A percentile compares a stretch with the other conserved stretches of the same genome.
These are phyloP conservation scores for Tricholoma matsutake DNA, from an alignment of 768 basidiomycete genomes.

Conservation along the genomic window DNA sequence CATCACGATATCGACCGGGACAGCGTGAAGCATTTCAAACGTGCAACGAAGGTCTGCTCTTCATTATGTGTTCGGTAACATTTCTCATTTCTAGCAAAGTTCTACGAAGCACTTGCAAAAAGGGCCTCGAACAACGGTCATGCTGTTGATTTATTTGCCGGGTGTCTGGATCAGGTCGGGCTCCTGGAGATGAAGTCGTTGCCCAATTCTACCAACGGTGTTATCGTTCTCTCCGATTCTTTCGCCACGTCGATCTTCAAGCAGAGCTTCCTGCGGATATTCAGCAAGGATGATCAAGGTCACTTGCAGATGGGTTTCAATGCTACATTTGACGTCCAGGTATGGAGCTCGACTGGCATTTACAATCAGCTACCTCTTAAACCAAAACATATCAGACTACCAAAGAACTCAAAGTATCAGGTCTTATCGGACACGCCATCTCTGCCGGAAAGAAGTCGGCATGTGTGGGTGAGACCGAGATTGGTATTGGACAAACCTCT, in stretches of 20 bases:
- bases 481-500: constrained; percentile 97
- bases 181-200: constrained; percentile 96
- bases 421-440: constrained; percentile 95
- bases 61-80: neutral
- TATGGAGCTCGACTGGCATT: constrained; percentile 25
- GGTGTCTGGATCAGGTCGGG: constrained; percentile 97
- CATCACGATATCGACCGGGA: constrained; percentile 99
- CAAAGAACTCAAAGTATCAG: constrained; percentile 97
- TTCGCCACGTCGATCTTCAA: constrained; percentile 99
- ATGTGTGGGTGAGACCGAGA: constrained; percentile 98
- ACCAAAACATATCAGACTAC: constrained; percentile 62
- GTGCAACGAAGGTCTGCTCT: constrained; percentile 80
- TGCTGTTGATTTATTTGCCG: constrained; percentile 92
- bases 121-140: constrained; percentile 94
- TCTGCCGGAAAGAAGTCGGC: constrained; percentile 95
- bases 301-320: constrained; percentile 97
- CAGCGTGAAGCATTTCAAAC: constrained; percentile 95
- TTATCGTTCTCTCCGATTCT: constrained; percentile 93
- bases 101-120: constrained; percentile 92
- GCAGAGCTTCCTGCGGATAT: constrained; percentile 91
- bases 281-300: constrained; percentile 91
- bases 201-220: constrained; percentile 94
- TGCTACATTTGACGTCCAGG: constrained; percentile 97
- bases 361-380: neutral
- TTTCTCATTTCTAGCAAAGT: constrained; percentile 46